These are phyloP conservation scores for Colletotrichum plurivorum DNA, from an alignment of 2,329 filamentous ascomycete genomes.

Conservation along the genomic window DNA sequence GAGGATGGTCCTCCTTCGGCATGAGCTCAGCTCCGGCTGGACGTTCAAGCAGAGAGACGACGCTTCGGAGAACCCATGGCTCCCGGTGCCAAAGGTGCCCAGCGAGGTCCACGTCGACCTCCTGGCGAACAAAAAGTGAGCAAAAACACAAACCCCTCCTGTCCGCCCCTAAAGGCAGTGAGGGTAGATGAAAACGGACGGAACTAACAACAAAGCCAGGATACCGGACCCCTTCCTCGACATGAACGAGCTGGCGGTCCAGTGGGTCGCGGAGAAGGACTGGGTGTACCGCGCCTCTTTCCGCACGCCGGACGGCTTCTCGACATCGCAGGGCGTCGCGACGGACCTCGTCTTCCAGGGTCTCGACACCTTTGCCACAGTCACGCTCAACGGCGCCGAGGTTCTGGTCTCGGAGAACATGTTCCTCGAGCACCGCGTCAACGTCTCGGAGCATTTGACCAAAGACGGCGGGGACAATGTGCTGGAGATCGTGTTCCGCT, in stretches of 20 bases:
- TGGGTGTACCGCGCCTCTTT: constrained; percentile 70
- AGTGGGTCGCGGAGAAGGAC: constrained; percentile 74
- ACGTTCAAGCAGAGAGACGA: constrained; percentile 45
- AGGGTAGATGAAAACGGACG: no score
- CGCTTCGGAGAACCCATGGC: constrained; percentile 48
- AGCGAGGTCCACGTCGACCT: constrained; percentile 56
- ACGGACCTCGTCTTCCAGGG: constrained; percentile 72
- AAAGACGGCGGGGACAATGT: constrained; percentile 54
- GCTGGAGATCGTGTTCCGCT: constrained; percentile 71
- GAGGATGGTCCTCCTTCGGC: constrained; percentile 6
- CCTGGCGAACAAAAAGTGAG: constrained; percentile 52
- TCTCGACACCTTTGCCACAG: constrained; percentile 74
- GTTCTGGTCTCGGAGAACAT: constrained; percentile 74
- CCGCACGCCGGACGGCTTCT: constrained; percentile 38
- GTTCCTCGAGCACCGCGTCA: constrained; percentile 71
- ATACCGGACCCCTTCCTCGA: constrained; percentile 72
- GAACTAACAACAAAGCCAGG: constrained; percentile 42
- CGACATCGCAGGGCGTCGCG: constrained; percentile 23
- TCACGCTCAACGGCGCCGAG: constrained; percentile 66
- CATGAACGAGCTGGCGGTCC: constrained; percentile 71
- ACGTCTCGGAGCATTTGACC: constrained; percentile 61
- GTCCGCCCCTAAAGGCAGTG: no score
- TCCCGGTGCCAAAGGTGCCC: constrained; percentile 52
- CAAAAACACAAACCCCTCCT: no score
- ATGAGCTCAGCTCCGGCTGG: constrained; percentile 45